phyloP scores from a whole-genome alignment of 768 basidiomycete species.

The Serendipita vermifera region DNA sequence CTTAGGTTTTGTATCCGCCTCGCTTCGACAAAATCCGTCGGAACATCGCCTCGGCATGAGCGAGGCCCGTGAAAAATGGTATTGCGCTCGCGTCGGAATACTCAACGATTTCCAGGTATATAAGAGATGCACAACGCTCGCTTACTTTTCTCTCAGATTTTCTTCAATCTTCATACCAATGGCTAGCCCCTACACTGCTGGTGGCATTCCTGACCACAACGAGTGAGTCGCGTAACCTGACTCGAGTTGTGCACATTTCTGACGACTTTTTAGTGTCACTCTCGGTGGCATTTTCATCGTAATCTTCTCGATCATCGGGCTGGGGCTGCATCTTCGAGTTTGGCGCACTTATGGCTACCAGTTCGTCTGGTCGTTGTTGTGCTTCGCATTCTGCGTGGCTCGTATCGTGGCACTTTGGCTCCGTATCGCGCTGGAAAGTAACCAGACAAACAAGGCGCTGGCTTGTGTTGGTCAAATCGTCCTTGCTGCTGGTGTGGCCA shows the following conservation, averaged over 20 bases:
- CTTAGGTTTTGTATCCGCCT: too few relatives aligned
- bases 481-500: background rate
- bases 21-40: too few relatives aligned
- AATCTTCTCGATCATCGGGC: background rate
- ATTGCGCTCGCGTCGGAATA: too few relatives aligned
- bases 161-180: too few relatives aligned
- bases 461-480: constrained; percentile 4
- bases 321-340: background rate
- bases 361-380: background rate
- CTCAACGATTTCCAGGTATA: too few relatives aligned
- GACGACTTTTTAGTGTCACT: background rate
- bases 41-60: too few relatives aligned
- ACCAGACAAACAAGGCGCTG: background rate
- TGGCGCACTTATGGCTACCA: background rate
- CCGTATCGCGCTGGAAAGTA: background rate
- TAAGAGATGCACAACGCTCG: too few relatives aligned
- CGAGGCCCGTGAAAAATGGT: too few relatives aligned
- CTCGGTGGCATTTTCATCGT: background rate
- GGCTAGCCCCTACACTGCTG: constrained; percentile 3
- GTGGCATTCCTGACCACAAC: background rate
- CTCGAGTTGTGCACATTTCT: background rate
- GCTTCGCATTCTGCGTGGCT: background rate
- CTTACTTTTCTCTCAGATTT: too few relatives aligned
- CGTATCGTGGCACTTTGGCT: background rate
- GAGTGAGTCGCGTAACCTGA: background rate